A percentile compares a stretch with the other conserved stretches of the same genome.
Conservation (phyloP, 495 filamentous ascomycete genomes). For the Penicillium diatomitis region DNA sequence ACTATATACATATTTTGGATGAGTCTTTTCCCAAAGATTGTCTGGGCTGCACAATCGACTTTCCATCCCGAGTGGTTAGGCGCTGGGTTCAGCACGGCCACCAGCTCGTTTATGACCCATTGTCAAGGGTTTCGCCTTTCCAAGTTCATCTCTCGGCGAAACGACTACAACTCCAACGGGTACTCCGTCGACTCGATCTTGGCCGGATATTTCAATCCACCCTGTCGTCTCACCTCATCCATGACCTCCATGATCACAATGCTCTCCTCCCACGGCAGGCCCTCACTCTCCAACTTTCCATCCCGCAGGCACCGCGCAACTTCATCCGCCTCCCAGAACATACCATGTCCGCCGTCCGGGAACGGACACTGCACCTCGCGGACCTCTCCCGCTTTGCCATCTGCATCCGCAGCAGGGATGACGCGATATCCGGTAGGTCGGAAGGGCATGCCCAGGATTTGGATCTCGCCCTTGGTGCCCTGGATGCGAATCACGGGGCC, state of each 20-base stretch:
- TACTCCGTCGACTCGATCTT: conserved; percentile 72
- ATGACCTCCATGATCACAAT: conserved; percentile 88
- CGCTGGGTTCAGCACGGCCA: no score
- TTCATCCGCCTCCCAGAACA: conserved; percentile 96
- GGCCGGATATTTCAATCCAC: conserved; percentile 69
- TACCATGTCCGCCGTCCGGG: conserved; percentile 64
- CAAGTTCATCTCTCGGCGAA: not conserved
- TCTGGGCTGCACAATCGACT: no score
- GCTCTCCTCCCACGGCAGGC: conserved; percentile 70
- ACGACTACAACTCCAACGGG: conserved; percentile 31
- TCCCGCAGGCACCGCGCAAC: conserved; percentile 74
- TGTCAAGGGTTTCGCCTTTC: not conserved
- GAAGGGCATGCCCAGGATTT: conserved; percentile 67
- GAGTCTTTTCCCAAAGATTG: no score
- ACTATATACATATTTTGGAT: no score
- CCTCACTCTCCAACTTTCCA: conserved; percentile 69
- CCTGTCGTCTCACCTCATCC: conserved; percentile 78
- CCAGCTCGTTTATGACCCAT: no score
- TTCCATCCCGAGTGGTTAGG: no score
- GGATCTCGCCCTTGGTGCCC: conserved; percentile 79
- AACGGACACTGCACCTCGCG: conserved; percentile 56
- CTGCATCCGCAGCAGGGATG: conserved; percentile 30
- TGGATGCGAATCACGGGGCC: conserved; percentile 71
- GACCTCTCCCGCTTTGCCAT: conserved; percentile 22
- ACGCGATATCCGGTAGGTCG: conserved; percentile 58